phyloP scores from a whole-genome alignment of 2,329 filamentous ascomycete genomes.

The Colletotrichum sp. region DNA sequence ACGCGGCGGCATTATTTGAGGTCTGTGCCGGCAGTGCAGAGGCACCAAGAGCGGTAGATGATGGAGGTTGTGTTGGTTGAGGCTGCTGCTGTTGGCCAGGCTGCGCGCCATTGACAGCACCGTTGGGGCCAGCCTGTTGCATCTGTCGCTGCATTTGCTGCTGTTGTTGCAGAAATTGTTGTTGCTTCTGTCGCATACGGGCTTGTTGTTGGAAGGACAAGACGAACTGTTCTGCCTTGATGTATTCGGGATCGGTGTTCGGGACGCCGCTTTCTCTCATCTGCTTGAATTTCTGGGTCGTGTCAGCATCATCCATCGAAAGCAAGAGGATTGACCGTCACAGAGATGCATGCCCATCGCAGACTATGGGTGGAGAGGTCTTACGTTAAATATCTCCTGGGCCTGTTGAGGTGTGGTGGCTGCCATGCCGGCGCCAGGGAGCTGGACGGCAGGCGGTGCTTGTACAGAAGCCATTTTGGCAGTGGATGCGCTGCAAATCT shows the following conservation, averaged over 20 bases:
- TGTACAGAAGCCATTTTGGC: slow-evolving; percentile 79
- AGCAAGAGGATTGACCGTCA: not conserved
- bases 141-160: slow-evolving; percentile 54
- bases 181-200: slow-evolving; percentile 55
- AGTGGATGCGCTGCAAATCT: slow-evolving; percentile 7
- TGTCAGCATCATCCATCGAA: not conserved
- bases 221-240: slow-evolving; percentile 81
- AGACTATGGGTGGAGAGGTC: slow-evolving; percentile 27
- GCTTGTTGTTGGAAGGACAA: slow-evolving; percentile 72
- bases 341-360: not conserved
- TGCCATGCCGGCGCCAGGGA: slow-evolving; percentile 65
- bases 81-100: slow-evolving; percentile 34
- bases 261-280: slow-evolving; percentile 88
- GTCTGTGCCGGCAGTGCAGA: slow-evolving; percentile 38
- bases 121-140: slow-evolving; percentile 60
- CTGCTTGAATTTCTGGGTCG: slow-evolving; percentile 78
- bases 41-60: slow-evolving; percentile 39
- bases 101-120: slow-evolving; percentile 56
- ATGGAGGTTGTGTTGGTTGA: slow-evolving; percentile 39
- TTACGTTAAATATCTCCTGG: slow-evolving; percentile 74
- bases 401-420: slow-evolving; percentile 79
- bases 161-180: slow-evolving; percentile 46
- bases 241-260: slow-evolving; percentile 83
- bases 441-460: slow-evolving; percentile 70
- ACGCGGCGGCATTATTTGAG: slow-evolving; percentile 30